phyloP scores from a whole-genome alignment of 306 rosid genomes.

The Fragaria vesca region DNA sequence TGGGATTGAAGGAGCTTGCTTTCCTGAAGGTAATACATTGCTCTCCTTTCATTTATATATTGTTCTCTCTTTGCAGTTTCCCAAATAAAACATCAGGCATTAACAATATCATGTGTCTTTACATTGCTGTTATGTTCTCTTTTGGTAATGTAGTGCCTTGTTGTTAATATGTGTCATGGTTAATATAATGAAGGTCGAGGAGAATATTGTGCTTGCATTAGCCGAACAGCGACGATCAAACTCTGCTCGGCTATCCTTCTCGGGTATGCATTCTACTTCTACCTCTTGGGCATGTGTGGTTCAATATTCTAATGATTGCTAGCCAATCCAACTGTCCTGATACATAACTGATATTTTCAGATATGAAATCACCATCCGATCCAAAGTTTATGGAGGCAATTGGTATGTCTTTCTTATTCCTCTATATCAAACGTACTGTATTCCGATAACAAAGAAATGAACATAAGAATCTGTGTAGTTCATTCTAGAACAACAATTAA shows the following conservation, averaged over 20 bases:
- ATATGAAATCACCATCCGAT: slow-evolving; percentile 81
- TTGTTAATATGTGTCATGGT: slow-evolving; percentile 19
- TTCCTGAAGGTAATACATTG: slow-evolving; percentile 64
- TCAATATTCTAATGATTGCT: background rate
- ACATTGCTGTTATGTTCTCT: slow-evolving; percentile 17
- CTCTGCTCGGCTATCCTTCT: slow-evolving; percentile 63
- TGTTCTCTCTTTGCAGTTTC: background rate
- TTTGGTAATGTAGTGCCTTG: slow-evolving; percentile 1
- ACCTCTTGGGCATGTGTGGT: background rate
- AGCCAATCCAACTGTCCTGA: background rate
- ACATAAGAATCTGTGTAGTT: slow-evolving; percentile 11
- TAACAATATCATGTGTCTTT: background rate
- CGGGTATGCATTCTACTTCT: slow-evolving; percentile 46
- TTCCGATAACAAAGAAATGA: background rate
- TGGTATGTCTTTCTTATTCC: slow-evolving; percentile 46
- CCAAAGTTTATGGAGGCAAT: slow-evolving; percentile 94
- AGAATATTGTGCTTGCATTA: slow-evolving; percentile 78
- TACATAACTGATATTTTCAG: slow-evolving; percentile 40
- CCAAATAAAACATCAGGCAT: background rate
- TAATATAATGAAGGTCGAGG: slow-evolving; percentile 64
- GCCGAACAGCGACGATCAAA: slow-evolving; percentile 83
- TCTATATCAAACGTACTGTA: background rate
- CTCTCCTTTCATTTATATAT: slow-evolving; percentile 15
- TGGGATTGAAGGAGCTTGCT: slow-evolving; percentile 94
- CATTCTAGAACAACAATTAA: slow-evolving; percentile 9